phyloP scores from a whole-genome alignment of 257 asterid genomes.

The Ocimum tenuiflorum region DNA sequence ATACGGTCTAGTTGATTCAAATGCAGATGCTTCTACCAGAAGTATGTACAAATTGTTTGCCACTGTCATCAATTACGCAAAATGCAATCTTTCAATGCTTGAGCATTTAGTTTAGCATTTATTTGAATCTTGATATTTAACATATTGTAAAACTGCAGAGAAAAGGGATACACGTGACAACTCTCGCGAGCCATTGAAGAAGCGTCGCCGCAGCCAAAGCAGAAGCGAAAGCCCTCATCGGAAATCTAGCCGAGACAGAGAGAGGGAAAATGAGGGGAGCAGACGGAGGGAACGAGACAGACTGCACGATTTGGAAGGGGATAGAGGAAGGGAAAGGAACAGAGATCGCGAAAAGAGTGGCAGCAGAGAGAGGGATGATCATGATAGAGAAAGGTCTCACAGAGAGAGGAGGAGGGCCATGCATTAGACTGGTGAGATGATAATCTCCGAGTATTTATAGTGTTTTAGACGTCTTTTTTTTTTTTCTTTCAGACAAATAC shows the following conservation, averaged over 20 bases:
- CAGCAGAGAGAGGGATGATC: constrained; percentile 68
- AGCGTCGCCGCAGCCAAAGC: constrained; percentile 67
- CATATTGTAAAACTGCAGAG: too few species aligned
- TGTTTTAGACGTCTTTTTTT: constrained; percentile 5
- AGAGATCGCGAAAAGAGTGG: constrained; percentile 53
- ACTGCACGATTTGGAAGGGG: constrained; percentile 35
- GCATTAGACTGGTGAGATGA: not conserved
- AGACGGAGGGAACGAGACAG: constrained; percentile 51
- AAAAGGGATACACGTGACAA: constrained; percentile 49
- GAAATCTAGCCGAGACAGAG: constrained; percentile 50
- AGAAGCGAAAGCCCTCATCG: constrained; percentile 66
- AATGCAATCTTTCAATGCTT: not conserved
- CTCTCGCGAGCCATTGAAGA: constrained; percentile 48
- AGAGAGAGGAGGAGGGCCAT: constrained; percentile 52
- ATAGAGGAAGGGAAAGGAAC: constrained; percentile 31
- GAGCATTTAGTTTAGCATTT: too few species aligned
- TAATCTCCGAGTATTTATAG: not conserved
- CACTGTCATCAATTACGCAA: not conserved
- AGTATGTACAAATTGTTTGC: constrained; percentile 39
- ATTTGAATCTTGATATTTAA: too few species aligned
- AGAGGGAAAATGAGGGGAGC: constrained; percentile 42
- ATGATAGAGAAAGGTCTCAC: constrained; percentile 54
- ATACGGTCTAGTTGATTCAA: constrained; percentile 53
- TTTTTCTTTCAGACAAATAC: constrained; percentile 1
- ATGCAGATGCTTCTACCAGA: constrained; percentile 52